phyloP scores from a whole-genome alignment of 169 alveolate species.

The Theileria equi region DNA sequence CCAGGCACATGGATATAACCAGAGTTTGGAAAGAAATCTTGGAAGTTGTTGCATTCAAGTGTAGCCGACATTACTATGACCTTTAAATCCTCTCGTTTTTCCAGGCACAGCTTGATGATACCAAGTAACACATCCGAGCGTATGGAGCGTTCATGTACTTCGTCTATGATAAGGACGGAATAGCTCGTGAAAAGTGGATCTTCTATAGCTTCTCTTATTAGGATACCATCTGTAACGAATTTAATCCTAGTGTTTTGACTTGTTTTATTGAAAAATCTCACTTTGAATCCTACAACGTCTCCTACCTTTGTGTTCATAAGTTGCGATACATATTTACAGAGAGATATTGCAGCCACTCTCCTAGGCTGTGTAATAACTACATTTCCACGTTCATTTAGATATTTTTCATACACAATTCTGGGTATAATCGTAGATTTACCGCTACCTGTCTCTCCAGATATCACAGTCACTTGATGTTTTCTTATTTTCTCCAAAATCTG shows the following conservation, averaged over 20 bases:
- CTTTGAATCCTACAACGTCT: conserved; percentile 86
- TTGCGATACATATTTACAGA: conserved; percentile 85
- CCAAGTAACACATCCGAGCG: conserved; percentile 91
- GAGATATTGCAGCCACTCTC: conserved; percentile 89
- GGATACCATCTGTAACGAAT: conserved; percentile 92
- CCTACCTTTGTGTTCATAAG: conserved; percentile 84
- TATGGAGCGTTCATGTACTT: conserved; percentile 93
- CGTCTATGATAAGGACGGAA: conserved; percentile 88
- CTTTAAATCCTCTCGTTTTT: conserved; percentile 80
- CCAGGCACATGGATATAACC: conserved; percentile 39
- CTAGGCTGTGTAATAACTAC: conserved; percentile 88
- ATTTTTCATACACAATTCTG: conserved; percentile 49
- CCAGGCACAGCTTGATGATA: conserved; percentile 75
- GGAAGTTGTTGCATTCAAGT: conserved; percentile 78
- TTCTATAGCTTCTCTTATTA: conserved; percentile 87
- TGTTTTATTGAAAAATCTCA: conserved; percentile 85
- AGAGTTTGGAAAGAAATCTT: conserved; percentile 72
- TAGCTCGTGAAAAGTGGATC: conserved; percentile 79
- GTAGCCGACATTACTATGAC: conserved; percentile 93
- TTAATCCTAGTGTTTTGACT: conserved; percentile 85
- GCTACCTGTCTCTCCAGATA: conserved; percentile 82
- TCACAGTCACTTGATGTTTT: conserved; percentile 26
- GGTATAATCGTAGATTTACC: conserved; percentile 82
- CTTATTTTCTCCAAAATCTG: conserved; percentile 38
- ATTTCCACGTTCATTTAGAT: conserved; percentile 50